Percentiles rank a stretch among this genome's conserved stretches.
These are phyloP conservation scores for Cadophora gregata DNA, from an alignment of 2,329 filamentous ascomycete genomes.

Conservation along the genomic window DNA sequence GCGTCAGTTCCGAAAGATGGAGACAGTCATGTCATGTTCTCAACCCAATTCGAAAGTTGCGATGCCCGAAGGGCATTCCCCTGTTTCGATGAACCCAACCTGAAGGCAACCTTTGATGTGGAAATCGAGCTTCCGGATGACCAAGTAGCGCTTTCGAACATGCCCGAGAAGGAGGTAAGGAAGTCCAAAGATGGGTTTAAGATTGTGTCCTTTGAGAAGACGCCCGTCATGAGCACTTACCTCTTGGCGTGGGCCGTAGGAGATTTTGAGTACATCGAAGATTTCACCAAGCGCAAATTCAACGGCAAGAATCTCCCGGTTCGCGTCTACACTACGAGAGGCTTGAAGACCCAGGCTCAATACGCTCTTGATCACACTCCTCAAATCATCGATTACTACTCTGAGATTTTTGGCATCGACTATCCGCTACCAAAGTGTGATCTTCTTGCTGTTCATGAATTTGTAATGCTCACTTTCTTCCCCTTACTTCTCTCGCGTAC, in stretches of 20 bases:
- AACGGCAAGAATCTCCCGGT: constrained; percentile 91
- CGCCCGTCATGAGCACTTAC: constrained; percentile 91
- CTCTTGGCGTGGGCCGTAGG: constrained; percentile 93
- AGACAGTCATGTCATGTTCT: constrained; percentile 77
- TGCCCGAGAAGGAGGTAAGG: constrained; percentile 80
- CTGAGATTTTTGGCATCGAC: constrained; percentile 90
- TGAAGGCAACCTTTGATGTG: constrained; percentile 96
- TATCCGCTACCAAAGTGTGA: constrained; percentile 94
- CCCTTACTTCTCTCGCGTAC: not conserved
- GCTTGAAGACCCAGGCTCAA: constrained; percentile 89
- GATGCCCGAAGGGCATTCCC: constrained; percentile 95
- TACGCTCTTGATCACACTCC: constrained; percentile 91
- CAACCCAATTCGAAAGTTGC: constrained; percentile 96
- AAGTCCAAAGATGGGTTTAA: constrained; percentile 69
- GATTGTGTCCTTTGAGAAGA: constrained; percentile 78
- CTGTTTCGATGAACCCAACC: constrained; percentile 96
- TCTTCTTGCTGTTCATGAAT: constrained; percentile 89
- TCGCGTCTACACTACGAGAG: constrained; percentile 92
- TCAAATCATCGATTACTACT: constrained; percentile 95
- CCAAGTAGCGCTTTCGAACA: constrained; percentile 90
- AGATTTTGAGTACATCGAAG: constrained; percentile 96
- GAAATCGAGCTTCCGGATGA: constrained; percentile 89
- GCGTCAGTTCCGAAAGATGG: constrained; percentile 78
- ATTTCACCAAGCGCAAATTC: constrained; percentile 87
- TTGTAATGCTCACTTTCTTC: constrained; percentile 59